A percentile compares a stretch with the other conserved stretches of the same genome.
Conservation (phyloP, 306 rosid genomes). For the Pueraria montana region DNA sequence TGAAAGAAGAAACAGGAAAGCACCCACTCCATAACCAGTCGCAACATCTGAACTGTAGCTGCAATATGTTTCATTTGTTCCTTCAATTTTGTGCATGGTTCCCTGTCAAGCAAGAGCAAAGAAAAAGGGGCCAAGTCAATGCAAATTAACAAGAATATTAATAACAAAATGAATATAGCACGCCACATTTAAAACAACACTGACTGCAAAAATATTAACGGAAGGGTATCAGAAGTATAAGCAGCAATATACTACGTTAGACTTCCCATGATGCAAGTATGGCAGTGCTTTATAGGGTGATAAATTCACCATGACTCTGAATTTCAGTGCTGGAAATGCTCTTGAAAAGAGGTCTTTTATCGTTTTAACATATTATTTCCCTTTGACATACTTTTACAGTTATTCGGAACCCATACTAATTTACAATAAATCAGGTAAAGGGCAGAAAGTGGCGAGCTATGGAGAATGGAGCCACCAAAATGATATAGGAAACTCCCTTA, state of each 20-base stretch:
- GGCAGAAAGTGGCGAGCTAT: not conserved
- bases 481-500: not conserved
- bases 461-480: not conserved
- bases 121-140: slow-evolving; percentile 6
- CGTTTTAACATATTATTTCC: not conserved
- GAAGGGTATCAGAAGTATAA: not conserved
- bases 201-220: not conserved
- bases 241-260: not conserved
- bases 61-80: slow-evolving; percentile 75
- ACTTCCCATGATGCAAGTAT: not conserved
- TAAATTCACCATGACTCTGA: not conserved
- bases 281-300: not conserved
- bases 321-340: not conserved
- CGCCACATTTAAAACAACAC: not conserved
- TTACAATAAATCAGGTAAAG: not conserved
- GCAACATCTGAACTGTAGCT: slow-evolving; percentile 93
- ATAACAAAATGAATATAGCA: not conserved
- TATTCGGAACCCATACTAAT: not conserved
- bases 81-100: slow-evolving; percentile 44
- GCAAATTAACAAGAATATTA: slow-evolving; percentile 6
- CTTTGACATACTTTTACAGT: not conserved
- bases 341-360: not conserved
- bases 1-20: slow-evolving; percentile 90
- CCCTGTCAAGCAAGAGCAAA: slow-evolving; percentile 65
- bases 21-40: slow-evolving; percentile 89